A percentile compares a stretch with the other conserved stretches of the same genome.
Evolutionary conservation across 805 yeast genomes (phyloP).

Genomic region (Candida corydali): DNA sequence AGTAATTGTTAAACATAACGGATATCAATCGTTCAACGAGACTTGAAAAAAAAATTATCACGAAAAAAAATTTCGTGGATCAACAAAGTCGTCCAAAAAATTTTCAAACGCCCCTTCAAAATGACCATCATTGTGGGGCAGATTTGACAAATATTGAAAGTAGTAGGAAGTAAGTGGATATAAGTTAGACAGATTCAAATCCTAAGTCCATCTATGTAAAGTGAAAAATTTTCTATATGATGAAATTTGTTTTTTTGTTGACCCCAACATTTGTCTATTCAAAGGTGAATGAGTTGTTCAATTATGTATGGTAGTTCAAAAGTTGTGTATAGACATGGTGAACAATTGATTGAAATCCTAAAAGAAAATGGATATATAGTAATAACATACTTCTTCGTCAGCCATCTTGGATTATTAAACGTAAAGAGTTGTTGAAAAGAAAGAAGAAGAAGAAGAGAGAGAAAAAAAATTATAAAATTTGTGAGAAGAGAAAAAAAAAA

Average conservation of each 20-base stretch:
- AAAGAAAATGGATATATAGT: not conserved
- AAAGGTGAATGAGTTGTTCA: too few relatives aligned
- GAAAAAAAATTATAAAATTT: conserved; percentile 1
- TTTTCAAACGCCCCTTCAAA: not conserved
- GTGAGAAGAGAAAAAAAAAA: not conserved
- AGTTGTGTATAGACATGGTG: too few relatives aligned
- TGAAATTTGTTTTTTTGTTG: conserved; percentile 2
- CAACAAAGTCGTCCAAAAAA: not conserved
- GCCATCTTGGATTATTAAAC: conserved; percentile 26
- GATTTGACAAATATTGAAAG: too few relatives aligned
- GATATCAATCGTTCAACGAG: too few relatives aligned
- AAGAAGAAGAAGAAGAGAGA: conserved; percentile 14
- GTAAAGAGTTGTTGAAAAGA: conserved; percentile 12
- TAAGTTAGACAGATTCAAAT: too few relatives aligned
- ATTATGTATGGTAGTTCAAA: too few relatives aligned
- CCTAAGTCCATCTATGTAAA: too few relatives aligned
- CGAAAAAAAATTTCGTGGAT: conserved; percentile 2
- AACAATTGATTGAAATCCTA: too few relatives aligned
- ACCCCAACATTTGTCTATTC: conserved; percentile 7
- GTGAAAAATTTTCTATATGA: too few relatives aligned
- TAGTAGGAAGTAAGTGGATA: too few relatives aligned
- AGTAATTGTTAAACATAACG: too few relatives aligned
- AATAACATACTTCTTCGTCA: conserved; percentile 38
- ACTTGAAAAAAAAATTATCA: not conserved
- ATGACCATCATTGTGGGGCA: too few relatives aligned